phyloP scores from a whole-genome alignment of 305 asterid genomes.

The Ilex paraguariensis region DNA sequence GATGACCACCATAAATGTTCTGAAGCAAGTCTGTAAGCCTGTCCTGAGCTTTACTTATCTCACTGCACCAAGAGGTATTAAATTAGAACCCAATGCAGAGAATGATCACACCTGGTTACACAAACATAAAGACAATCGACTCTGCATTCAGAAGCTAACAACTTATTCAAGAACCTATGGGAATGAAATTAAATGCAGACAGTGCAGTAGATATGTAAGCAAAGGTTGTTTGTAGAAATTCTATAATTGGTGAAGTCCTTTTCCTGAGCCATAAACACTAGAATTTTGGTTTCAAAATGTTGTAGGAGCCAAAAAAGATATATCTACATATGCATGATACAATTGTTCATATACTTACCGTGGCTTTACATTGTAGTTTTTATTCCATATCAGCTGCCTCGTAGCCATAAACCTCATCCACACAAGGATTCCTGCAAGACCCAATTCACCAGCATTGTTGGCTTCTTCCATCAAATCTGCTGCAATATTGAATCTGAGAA shows the following conservation, averaged over 20 bases:
- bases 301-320: background rate
- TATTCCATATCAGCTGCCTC: slow-evolving; percentile 97
- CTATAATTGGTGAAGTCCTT: slow-evolving; percentile 1
- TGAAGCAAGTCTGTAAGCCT: slow-evolving; percentile 91
- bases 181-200: slow-evolving; percentile 7
- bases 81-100: slow-evolving; percentile 10
- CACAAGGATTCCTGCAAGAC: slow-evolving; percentile 92
- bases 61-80: slow-evolving; percentile 44
- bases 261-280: too few species aligned
- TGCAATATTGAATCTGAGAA: slow-evolving; percentile 90
- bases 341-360: slow-evolving; percentile 37
- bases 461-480: slow-evolving; percentile 92
- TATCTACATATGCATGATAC: slow-evolving; percentile 6
- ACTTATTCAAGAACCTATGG: slow-evolving; percentile 13
- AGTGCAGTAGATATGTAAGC: background rate
- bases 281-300: background rate
- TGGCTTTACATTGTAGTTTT: slow-evolving; percentile 98
- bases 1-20: slow-evolving; percentile 49
- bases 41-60: slow-evolving; percentile 97
- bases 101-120: slow-evolving; percentile 1
- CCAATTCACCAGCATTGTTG: slow-evolving; percentile 68
- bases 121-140: slow-evolving; percentile 4
- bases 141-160: slow-evolving; percentile 5
- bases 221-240: slow-evolving; percentile 1
- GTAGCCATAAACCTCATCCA: slow-evolving; percentile 99